A percentile compares a stretch with the other conserved stretches of the same genome.
Conservation (phyloP, 371 early-diverging fungal species). For the Mortierella sp. region DNA sequence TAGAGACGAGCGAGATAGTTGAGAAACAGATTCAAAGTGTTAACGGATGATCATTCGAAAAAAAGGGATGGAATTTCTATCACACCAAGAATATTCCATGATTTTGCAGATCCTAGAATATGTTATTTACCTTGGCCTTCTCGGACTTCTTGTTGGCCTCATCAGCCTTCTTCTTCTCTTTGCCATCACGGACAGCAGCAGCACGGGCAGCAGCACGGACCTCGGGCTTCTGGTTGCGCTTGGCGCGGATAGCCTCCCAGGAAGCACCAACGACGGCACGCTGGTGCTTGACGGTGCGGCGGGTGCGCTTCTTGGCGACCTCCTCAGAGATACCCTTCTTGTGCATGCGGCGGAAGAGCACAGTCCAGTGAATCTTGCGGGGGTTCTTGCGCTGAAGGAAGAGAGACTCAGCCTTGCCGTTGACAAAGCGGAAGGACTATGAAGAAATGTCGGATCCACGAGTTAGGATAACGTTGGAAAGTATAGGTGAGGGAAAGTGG, state of each 20-base stretch:
- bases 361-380: conserved; percentile 97
- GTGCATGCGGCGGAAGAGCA: conserved; percentile 96
- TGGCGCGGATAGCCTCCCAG: conserved; percentile 94
- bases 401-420: conserved; percentile 93
- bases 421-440: conserved; percentile 92
- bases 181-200: conserved; percentile 86
- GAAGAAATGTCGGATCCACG: no score
- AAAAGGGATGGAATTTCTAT: no score
- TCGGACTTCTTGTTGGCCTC: conserved; percentile 87
- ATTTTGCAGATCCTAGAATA: background rate
- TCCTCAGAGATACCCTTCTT: conserved; percentile 98
- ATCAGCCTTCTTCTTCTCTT: conserved; percentile 88
- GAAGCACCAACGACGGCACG: conserved; percentile 96
- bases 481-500: background rate
- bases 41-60: background rate
- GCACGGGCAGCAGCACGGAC: conserved; percentile 93
- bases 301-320: conserved; percentile 95
- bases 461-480: background rate
- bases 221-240: conserved; percentile 95
- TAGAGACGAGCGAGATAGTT: conserved; percentile 17
- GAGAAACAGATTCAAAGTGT: background rate
- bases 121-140: conserved; percentile 57
- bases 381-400: conserved; percentile 96
- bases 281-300: conserved; percentile 94
- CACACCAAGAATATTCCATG: conserved; percentile 6